Evolutionary conservation across 371 early-diverging fungal species (phyloP).

Genomic region (Mucor ambiguus): DNA sequence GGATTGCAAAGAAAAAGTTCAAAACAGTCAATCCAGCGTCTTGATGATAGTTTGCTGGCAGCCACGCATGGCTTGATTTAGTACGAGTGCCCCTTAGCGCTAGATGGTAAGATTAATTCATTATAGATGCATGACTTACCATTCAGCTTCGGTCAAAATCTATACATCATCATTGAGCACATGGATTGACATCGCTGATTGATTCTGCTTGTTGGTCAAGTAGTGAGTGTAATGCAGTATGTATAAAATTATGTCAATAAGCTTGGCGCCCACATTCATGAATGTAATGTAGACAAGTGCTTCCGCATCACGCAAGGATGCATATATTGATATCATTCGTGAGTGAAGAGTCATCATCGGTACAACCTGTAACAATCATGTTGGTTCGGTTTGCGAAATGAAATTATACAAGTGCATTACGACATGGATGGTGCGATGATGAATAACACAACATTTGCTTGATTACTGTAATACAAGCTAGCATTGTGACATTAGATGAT

Average conservation of each 20-base stretch:
- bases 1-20: background rate
- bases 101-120: background rate
- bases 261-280: too few species aligned
- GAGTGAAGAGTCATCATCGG: background rate
- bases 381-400: too few species aligned
- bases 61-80: too few species aligned
- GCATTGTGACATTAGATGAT: background rate
- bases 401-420: too few species aligned
- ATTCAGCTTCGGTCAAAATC: too few species aligned
- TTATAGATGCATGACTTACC: too few species aligned
- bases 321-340: background rate
- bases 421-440: background rate
- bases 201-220: background rate
- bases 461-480: background rate
- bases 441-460: background rate
- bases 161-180: too few species aligned
- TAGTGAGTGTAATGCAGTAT: background rate
- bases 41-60: background rate
- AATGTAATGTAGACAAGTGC: too few species aligned
- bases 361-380: too few species aligned
- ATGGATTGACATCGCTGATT: too few species aligned
- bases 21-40: background rate
- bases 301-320: too few species aligned
- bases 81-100: background rate
- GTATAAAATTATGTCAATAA: too few species aligned